Base-by-base conservation (phyloP, 805 yeast genomes). In the Yamadazyma ubonensis region DNA sequence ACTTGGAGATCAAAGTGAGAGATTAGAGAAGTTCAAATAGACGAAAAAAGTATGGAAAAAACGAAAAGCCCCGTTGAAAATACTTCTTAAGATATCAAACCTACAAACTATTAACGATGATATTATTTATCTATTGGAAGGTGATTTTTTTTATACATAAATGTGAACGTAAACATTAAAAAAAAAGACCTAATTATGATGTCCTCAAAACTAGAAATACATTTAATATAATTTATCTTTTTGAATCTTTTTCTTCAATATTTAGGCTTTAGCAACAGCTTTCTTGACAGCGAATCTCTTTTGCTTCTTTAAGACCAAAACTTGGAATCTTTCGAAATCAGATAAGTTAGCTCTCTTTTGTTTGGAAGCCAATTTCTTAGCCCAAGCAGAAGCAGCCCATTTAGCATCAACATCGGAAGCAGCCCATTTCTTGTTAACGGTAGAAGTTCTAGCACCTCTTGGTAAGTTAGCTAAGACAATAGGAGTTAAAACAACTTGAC, bases 311-410 rank as follows among this genome's bases (percentile, higher is more conserved):
- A 89, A 82, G 61, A 89, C 95, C 73, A 86, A 70, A 61, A 91
- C 99, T 82, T 91, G 96, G 96, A 93, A 93, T 83, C 99, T 90
- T 81, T 93, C 96, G 65, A 93, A 93, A 76, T 93, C 99, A 59
- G 91, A 69, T 72, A 95, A 85, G 67, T 83, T 77, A 63, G 95
- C 74, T 82, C 99, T 87, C 75, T 83, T 87, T 74, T 85, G 83
- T 75, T 87, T 88, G 75, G 86, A 84, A 69, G 95, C 96, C 64
- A 93, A 84, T 81, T 89, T 90, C 86, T 91, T 86, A 67, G 99
- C 97, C 97, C 97, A 89, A 41, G 96, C 70, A 53, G 98, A 76
- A 61, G 84, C 76, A 58, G 85, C 81, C 98, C 98, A 93, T 75
- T 91, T 86, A 65, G 80, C 78, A 58, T 81, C 83, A 59, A 91